Conservation (phyloP, 306 rosid species). For the Rubus parviflorus region DNA sequence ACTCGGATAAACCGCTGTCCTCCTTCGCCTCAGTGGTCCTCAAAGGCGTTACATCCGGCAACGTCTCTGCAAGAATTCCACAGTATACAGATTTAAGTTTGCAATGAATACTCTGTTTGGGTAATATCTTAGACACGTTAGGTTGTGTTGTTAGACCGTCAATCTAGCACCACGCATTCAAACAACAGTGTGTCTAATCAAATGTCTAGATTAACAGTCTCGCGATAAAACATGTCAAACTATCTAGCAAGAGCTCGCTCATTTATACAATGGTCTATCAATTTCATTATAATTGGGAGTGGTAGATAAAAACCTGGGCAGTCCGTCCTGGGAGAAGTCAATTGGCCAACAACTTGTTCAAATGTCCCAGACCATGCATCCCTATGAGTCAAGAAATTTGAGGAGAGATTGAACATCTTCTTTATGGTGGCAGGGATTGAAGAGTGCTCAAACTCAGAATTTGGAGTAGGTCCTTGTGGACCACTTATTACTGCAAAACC, state of each 20-base stretch:
- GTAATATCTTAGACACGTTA: not conserved
- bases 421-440: conserved; percentile 97
- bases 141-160: not conserved
- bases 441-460: conserved; percentile 95
- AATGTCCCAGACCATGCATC: conserved; percentile 99
- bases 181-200: not conserved
- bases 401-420: conserved; percentile 88
- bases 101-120: not conserved
- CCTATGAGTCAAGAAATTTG: conserved; percentile 91
- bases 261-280: not conserved
- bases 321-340: conserved; percentile 81
- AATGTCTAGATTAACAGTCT: not conserved
- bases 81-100: not conserved
- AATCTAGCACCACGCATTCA: not conserved
- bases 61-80: conserved; percentile 55
- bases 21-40: conserved; percentile 78
- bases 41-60: conserved; percentile 77
- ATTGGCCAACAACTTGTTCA: conserved; percentile 68
- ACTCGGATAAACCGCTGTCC: conserved; percentile 58
- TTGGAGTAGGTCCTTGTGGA: conserved; percentile 75
- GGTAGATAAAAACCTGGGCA: conserved; percentile 71
- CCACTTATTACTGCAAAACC: conserved; percentile 61
- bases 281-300: not conserved
- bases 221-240: not conserved
- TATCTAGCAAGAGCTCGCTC: not conserved